A percentile compares a stretch with the other conserved stretches of the same genome.
phyloP scores from a whole-genome alignment of 1,139 yeast species.

The Taphrina wiesneri region DNA sequence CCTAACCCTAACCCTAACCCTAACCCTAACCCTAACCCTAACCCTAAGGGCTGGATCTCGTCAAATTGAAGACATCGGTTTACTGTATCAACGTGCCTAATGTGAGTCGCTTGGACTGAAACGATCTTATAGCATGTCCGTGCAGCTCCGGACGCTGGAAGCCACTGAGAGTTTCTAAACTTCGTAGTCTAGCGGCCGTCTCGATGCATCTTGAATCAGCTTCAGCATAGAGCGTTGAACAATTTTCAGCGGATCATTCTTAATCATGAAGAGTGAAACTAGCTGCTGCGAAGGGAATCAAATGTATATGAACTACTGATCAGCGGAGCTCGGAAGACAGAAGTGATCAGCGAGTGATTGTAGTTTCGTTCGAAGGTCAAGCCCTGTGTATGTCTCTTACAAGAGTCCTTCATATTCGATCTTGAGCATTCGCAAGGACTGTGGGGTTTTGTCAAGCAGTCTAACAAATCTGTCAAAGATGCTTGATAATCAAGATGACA shows the following conservation, averaged over 20 bases:
- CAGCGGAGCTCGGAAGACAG: background rate
- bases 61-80: background rate
- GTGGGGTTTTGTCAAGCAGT: too few species aligned
- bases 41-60: background rate
- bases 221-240: background rate
- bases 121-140: too few species aligned
- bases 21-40: slow-evolving; percentile 3
- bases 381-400: background rate
- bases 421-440: background rate
- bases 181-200: background rate
- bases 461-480: background rate
- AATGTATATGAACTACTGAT: background rate
- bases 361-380: too few species aligned
- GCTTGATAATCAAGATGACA: background rate
- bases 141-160: too few species aligned
- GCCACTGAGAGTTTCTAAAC: too few species aligned
- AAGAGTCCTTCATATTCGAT: background rate
- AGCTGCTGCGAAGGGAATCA: background rate
- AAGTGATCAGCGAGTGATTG: background rate
- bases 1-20: slow-evolving; percentile 3
- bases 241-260: background rate
- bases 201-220: background rate
- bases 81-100: background rate
- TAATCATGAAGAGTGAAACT: background rate
- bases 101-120: background rate